Evolutionary conservation across 192 early-diverging fungal genomes (phyloP).

Genomic region (Coemansia sp.): DNA sequence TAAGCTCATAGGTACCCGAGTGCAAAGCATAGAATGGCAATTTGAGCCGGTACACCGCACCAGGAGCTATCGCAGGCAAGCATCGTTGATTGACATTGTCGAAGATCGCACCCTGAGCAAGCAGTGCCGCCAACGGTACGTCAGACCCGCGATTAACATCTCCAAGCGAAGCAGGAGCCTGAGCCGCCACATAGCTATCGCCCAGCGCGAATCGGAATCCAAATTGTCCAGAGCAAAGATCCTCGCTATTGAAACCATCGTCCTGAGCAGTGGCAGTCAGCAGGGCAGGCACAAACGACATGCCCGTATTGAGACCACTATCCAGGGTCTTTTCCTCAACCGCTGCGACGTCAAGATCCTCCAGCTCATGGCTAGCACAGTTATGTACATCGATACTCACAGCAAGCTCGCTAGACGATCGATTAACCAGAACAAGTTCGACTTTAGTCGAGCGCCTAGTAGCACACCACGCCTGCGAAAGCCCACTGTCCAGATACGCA

Average conservation of each 20-base stretch:
- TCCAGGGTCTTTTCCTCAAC: background rate
- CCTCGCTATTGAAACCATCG: background rate
- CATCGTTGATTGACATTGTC: conserved; percentile 30
- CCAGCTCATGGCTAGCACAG: background rate
- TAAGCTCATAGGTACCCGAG: conserved; percentile 31
- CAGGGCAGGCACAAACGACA: conserved; percentile 5
- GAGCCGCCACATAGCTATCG: background rate
- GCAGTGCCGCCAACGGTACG: background rate
- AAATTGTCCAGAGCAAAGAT: background rate
- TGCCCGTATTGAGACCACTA: background rate
- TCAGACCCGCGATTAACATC: background rate
- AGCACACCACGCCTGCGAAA: conserved; percentile 19
- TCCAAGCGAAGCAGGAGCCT: background rate
- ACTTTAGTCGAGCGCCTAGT: background rate
- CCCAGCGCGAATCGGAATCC: conserved; percentile 7
- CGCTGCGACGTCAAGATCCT: background rate
- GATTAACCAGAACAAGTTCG: conserved; percentile 23
- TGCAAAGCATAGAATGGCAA: conserved; percentile 31
- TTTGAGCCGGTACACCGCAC: background rate
- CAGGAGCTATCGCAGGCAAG: conserved; percentile 27
- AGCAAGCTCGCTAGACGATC: conserved; percentile 7
- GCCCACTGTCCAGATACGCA: conserved; percentile 7
- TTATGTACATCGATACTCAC: background rate
- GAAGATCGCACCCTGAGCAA: conserved; percentile 24
- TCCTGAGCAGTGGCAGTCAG: background rate